A percentile compares a stretch with the other conserved stretches of the same genome.
Evolutionary conservation across 306 rosid genomes (phyloP).

Genomic region (Lathyrus tuberosus): DNA sequence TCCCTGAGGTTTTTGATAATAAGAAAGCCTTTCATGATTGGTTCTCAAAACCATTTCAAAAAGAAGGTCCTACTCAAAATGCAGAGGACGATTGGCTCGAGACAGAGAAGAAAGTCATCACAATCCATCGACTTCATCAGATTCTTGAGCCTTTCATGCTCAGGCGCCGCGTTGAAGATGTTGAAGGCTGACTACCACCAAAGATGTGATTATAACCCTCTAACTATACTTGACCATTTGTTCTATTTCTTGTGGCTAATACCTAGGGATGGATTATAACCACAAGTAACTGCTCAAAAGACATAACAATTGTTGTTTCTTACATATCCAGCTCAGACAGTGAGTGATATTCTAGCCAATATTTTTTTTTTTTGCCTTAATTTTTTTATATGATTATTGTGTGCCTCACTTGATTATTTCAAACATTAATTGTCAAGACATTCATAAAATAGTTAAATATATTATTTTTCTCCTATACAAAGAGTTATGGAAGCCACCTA

Average conservation of each 20-base stretch:
- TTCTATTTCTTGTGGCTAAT: slow-evolving; percentile 31
- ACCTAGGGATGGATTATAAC: too few species aligned
- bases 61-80: slow-evolving; percentile 73
- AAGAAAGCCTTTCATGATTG: slow-evolving; percentile 97
- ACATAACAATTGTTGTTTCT: too few species aligned
- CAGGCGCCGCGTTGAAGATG: slow-evolving; percentile 99
- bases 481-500: too few species aligned
- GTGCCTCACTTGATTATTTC: too few species aligned
- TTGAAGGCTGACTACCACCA: slow-evolving; percentile 94
- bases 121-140: slow-evolving; percentile 97
- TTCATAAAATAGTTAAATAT: too few species aligned
- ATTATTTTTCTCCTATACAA: too few species aligned
- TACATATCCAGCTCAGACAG: too few species aligned
- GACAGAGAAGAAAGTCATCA: slow-evolving; percentile 94
- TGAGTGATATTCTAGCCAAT: too few species aligned
- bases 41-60: slow-evolving; percentile 98
- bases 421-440: too few species aligned
- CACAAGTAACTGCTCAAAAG: too few species aligned
- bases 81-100: slow-evolving; percentile 99
- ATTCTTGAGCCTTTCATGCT: slow-evolving; percentile 99
- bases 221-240: slow-evolving; percentile 21
- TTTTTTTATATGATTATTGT: too few species aligned
- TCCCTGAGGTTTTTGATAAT: slow-evolving; percentile 98
- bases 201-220: slow-evolving; percentile 59
- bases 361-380: too few species aligned